Percentiles rank a stretch among this genome's conserved stretches.
These are phyloP conservation scores for Melastoma malabathricum DNA, from an alignment of 345 rosid genomes.

Conservation along the genomic window DNA sequence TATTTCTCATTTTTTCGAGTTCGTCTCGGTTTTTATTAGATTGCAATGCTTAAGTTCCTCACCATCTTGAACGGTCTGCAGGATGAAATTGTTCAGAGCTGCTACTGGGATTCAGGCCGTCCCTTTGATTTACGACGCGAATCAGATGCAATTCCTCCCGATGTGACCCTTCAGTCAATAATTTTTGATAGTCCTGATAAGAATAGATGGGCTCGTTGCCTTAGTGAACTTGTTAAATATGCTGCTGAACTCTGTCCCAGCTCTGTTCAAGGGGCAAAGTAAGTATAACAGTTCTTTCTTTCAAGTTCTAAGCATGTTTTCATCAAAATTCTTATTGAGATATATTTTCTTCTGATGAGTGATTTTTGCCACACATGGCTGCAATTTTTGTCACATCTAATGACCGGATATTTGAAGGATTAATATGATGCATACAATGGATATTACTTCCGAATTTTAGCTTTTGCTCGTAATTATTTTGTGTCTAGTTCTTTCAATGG, in stretches of 20 bases:
- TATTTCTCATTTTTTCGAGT: slow-evolving; percentile 1
- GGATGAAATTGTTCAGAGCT: slow-evolving; percentile 98
- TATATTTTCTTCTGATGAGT: too few species aligned
- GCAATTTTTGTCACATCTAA: too few species aligned
- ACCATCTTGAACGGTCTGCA: slow-evolving; percentile 13
- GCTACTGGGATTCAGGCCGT: slow-evolving; percentile 91
- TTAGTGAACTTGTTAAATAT: slow-evolving; percentile 84
- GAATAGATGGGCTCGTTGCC: slow-evolving; percentile 93
- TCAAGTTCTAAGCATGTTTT: neutral
- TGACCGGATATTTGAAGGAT: too few species aligned
- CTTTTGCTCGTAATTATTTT: neutral
- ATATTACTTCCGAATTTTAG: neutral
- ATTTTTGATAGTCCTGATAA: slow-evolving; percentile 96
- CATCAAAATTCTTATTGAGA: too few species aligned
- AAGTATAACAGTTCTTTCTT: slow-evolving; percentile 17
- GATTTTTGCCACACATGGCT: too few species aligned
- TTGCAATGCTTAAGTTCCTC: neutral
- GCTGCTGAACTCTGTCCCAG: slow-evolving; percentile 94
- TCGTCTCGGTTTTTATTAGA: neutral
- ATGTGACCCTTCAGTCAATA: slow-evolving; percentile 84
- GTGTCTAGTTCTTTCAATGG: neutral
- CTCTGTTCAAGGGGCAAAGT: slow-evolving; percentile 95
- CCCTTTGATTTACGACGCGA: slow-evolving; percentile 88
- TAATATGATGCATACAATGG: too few species aligned
- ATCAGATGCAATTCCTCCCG: slow-evolving; percentile 84